These are phyloP conservation scores for Epichloe elymi DNA, from an alignment of 2,329 filamentous ascomycete species.

Conservation along the genomic window DNA sequence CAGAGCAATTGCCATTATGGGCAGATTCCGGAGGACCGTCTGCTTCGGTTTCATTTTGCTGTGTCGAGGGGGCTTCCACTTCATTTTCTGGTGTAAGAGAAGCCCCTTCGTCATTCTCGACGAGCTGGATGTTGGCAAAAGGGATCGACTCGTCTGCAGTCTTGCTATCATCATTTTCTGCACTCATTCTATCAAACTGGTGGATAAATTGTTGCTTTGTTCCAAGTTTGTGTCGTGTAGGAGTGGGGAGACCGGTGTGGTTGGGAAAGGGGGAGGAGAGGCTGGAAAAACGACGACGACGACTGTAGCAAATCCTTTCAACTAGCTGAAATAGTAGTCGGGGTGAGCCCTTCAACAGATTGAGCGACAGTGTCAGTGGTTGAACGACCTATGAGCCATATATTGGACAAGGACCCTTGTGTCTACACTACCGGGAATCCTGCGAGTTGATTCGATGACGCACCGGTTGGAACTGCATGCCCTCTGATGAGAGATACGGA, in stretches of 20 bases:
- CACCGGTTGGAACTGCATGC: neutral
- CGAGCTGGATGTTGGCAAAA: neutral
- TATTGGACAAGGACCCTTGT: neutral
- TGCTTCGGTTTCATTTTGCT: neutral
- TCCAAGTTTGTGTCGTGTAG: neutral
- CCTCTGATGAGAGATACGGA: neutral
- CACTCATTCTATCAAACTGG: neutral
- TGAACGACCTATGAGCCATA: neutral
- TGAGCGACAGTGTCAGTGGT: neutral
- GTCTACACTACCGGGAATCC: neutral
- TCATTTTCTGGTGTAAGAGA: constrained; percentile 1
- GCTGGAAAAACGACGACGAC: neutral
- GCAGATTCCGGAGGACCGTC: neutral
- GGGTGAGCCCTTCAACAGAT: neutral
- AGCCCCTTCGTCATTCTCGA: constrained; percentile 1
- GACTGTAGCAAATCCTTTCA: neutral
- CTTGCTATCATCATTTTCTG: neutral
- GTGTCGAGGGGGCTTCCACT: neutral
- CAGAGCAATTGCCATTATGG: neutral
- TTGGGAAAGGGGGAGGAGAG: neutral
- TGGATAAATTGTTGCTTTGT: neutral
- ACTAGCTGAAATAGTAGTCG: neutral
- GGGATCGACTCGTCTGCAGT: neutral
- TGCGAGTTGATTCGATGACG: neutral
- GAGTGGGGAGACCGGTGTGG: neutral